Conservation (phyloP, 106 monocot genomes). For the Allium cepa region DNA sequence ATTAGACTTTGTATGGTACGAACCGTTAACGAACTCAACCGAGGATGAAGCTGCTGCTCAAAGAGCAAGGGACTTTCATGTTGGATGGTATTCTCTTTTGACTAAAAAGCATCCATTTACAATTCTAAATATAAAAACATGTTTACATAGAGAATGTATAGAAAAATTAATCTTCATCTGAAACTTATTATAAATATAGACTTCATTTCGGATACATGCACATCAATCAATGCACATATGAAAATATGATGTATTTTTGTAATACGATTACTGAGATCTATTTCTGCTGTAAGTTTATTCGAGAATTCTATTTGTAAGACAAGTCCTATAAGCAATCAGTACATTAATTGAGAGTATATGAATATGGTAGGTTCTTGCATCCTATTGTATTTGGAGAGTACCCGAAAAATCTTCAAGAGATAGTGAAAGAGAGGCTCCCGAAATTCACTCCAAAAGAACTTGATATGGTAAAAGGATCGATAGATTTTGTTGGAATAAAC, state of each 20-base stretch:
- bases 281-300: too few species aligned
- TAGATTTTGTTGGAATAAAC: conserved; percentile 81
- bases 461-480: conserved; percentile 76
- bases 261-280: too few species aligned
- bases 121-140: too few species aligned
- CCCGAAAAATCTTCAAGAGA: conserved; percentile 64
- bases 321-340: too few species aligned
- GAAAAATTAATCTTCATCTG: too few species aligned
- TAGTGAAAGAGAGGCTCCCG: conserved; percentile 83
- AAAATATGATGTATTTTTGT: too few species aligned
- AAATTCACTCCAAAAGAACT: conserved; percentile 61
- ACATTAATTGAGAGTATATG: not conserved
- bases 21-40: conserved; percentile 54
- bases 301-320: too few species aligned
- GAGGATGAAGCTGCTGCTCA: conserved; percentile 86
- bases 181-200: too few species aligned
- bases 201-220: too few species aligned
- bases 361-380: conserved; percentile 69
- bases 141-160: too few species aligned
- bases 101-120: too few species aligned
- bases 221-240: too few species aligned
- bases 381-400: conserved; percentile 84
- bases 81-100: conserved; percentile 63
- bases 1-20: conserved; percentile 96
- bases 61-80: conserved; percentile 86